Base-by-base conservation (phyloP, 768 basidiomycete species). In the Suillus subalutaceus region DNA sequence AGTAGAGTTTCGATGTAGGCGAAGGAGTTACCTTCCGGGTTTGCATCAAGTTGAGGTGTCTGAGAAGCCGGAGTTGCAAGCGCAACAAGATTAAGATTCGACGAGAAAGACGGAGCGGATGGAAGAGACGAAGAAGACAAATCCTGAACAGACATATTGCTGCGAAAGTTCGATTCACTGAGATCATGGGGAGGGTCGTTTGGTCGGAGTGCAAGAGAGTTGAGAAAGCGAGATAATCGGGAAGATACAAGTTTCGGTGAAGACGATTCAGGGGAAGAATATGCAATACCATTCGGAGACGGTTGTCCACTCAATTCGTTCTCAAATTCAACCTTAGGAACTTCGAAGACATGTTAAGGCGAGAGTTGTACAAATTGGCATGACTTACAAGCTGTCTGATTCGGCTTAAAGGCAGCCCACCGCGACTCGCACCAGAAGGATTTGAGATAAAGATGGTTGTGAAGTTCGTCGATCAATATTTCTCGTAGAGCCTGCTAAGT, bases 401-500 rank as follows among this genome's bases (percentile, higher is more conserved):
- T 90, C 0, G 90, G 88, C 13, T 84, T 79, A 75, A 97, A 98
- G 1, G 92, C 79, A 20, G 88, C 83, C 97, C 97, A 99, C 38
- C 97, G 88, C 6, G 89, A 86, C 70, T 99, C 97, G 73, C 94
- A 96, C 89, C 96, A 97, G 76, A 95, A 97, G 1, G 92, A 93
- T 73, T 97, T 97, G 66, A 99, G 87, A 78, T 97, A 99, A n/a
- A 99, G 79, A 78, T 99, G 97, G 70, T 89, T 94, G 73, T 99
- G 96, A 15, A 99, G 84, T 73, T 99, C 97, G 70, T 99, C 97
- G 8, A 96, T 83, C 65, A 99, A 80, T 64, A 99, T 97, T 69
- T 99, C 97, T 56, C 92, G 85, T 53, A 99, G 79, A 13, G 93
- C 90, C 97, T 98, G 72, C 1, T 41, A 65, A 60, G 48, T 2